These are phyloP conservation scores for Pezicula neosporulosa DNA, from an alignment of 2,329 filamentous ascomycete genomes.

Conservation along the genomic window DNA sequence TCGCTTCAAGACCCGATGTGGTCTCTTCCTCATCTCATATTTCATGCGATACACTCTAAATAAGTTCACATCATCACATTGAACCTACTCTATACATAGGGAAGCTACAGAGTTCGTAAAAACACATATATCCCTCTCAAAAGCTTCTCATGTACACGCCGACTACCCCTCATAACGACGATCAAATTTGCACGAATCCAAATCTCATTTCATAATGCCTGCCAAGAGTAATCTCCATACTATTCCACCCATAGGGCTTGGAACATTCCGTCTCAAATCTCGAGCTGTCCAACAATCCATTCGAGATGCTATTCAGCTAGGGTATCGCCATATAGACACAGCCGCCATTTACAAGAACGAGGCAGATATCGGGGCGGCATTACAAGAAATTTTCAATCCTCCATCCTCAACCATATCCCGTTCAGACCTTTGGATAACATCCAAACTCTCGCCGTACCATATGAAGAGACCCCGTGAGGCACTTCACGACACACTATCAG, in stretches of 20 bases:
- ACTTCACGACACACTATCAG: slow-evolving; percentile 52
- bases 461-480: slow-evolving; percentile 63
- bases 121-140: no score
- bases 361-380: slow-evolving; percentile 31
- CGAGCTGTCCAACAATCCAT: slow-evolving; percentile 9
- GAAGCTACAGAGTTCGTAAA: no score
- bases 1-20: no score
- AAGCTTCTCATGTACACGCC: no score
- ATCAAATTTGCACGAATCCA: not conserved
- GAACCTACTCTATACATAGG: no score
- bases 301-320: slow-evolving; percentile 6
- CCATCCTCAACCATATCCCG: slow-evolving; percentile 1
- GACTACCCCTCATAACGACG: no score
- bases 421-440: slow-evolving; percentile 63
- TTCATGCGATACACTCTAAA: no score
- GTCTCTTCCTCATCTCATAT: no score
- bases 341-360: slow-evolving; percentile 43
- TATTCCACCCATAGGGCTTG: slow-evolving; percentile 8
- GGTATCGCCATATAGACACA: slow-evolving; percentile 39
- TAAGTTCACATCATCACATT: no score
- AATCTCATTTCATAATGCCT: not conserved
- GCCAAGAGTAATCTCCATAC: not conserved
- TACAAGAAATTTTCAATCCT: slow-evolving; percentile 8
- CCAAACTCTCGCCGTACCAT: slow-evolving; percentile 76
- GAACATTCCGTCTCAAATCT: slow-evolving; percentile 11